phyloP scores from a whole-genome alignment of 1,139 yeast genomes.

The Protomyces macrosporus region DNA sequence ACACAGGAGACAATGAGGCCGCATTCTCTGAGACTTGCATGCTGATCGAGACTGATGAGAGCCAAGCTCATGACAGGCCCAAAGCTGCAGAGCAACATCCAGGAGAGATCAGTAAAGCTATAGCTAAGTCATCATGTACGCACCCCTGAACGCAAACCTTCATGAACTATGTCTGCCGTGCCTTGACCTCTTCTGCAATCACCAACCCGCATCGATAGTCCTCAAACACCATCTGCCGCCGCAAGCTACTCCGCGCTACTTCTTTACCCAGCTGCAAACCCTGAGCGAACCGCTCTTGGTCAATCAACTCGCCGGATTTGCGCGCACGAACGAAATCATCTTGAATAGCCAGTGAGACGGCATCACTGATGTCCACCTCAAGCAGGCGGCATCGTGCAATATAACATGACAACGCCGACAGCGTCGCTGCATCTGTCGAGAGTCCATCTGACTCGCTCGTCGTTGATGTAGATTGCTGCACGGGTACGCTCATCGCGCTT shows the following conservation, averaged over 20 bases:
- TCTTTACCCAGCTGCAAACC: conserved; percentile 24
- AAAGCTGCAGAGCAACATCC: too few species aligned
- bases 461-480: not conserved
- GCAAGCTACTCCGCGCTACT: conserved; percentile 18
- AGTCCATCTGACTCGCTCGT: not conserved
- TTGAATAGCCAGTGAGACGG: conserved; percentile 25
- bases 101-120: too few species aligned
- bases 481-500: conserved; percentile 7
- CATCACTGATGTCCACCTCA: conserved; percentile 23
- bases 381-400: conserved; percentile 13
- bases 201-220: conserved; percentile 1
- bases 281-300: conserved; percentile 24
- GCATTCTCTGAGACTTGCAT: too few species aligned
- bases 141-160: too few species aligned
- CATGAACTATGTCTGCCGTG: not conserved
- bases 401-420: not conserved
- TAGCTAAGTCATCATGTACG: too few species aligned
- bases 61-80: too few species aligned
- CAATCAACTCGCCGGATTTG: conserved; percentile 21
- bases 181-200: not conserved
- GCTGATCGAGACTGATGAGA: too few species aligned
- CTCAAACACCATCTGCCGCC: conserved; percentile 25
- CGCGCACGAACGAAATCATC: conserved; percentile 27
- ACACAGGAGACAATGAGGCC: too few species aligned
- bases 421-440: not conserved